phyloP scores from a whole-genome alignment of 2,329 filamentous ascomycete genomes.

The Fonsecaea monophora region DNA sequence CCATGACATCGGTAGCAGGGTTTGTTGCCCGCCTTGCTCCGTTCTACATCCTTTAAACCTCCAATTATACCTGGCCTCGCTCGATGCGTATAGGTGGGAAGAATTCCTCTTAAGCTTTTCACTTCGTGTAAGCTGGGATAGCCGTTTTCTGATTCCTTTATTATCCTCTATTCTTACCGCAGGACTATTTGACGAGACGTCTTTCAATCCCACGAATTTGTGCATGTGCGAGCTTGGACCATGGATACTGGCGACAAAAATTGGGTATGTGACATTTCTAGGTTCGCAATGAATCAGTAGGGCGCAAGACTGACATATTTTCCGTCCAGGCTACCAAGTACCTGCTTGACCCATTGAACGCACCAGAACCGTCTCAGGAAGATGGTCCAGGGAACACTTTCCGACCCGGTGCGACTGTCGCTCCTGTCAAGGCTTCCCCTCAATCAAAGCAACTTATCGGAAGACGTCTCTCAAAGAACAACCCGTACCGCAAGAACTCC shows the following conservation, averaged over 20 bases:
- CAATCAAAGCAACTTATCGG: slow-evolving; percentile 19
- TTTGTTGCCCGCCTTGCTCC: slow-evolving; percentile 19
- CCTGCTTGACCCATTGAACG: slow-evolving; percentile 72
- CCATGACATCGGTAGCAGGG: slow-evolving; percentile 28
- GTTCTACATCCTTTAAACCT: slow-evolving; percentile 1
- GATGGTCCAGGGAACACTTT: slow-evolving; percentile 69
- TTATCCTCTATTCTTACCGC: background rate
- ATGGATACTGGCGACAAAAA: slow-evolving; percentile 52
- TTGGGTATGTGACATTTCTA: slow-evolving; percentile 51
- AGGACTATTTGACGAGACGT: background rate
- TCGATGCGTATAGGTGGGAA: background rate
- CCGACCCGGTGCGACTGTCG: slow-evolving; percentile 33
- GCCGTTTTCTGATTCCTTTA: background rate
- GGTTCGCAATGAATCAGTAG: background rate
- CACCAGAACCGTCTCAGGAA: slow-evolving; percentile 70
- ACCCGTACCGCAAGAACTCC: slow-evolving; percentile 37
- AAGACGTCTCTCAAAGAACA: slow-evolving; percentile 36
- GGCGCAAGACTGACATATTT: slow-evolving; percentile 23
- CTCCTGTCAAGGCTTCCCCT: slow-evolving; percentile 26
- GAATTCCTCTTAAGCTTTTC: background rate
- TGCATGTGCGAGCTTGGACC: background rate
- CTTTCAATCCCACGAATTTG: background rate
- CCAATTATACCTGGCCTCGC: background rate
- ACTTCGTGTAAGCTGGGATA: slow-evolving; percentile 9
- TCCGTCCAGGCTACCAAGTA: slow-evolving; percentile 66